Base-by-base conservation (phyloP, 192 early-diverging fungal species). In the Coemansia guatemalensis region DNA sequence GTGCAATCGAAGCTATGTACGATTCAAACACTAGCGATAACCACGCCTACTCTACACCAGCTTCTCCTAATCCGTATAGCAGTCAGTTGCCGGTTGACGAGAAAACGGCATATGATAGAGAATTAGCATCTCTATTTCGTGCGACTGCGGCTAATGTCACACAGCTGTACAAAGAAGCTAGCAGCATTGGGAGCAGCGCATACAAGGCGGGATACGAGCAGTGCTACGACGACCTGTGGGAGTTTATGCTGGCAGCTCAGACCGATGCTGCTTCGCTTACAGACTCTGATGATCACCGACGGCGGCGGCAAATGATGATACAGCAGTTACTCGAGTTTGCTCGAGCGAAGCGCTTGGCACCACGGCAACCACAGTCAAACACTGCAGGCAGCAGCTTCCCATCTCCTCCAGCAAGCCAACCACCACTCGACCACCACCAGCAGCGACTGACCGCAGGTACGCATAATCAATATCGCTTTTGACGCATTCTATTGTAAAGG, bases 141-240 rank as follows among this genome's bases (percentile, higher is more conserved):
- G 68, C 77, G 22, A 71, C 77, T 1, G 77, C 77, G 9, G 77
- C 77, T 25, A 80, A 80, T 60, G 77, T 80, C 22, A 80, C 77
- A 29, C 77, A 80, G 64, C 61, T 80, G 0, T 80, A 74, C 68
- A 74, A 71, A 35, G 72, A 74, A 25, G 77, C 77, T 7, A 80
- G 78, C 59, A 69, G 62, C 44, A 74, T 74, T 62, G 71, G 78
- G 0, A 65, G 68, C 35, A 68, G 55, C 24, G 78, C 78, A 29
- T 74, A 68, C 65, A 80, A 71, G 49, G 53, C 68, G 8, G 78
- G 78, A 4, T 80, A 80, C 56, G 78, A 80, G 58, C 72, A 80
- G 63, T 80, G 78, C 48, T 80, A 65, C 58, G 65, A 55, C 58
- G 78, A 80, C 35, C 65, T 80, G 14, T 80, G 71, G 60, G 78